Evolutionary conservation across 2,329 filamentous ascomycete species (phyloP).

Genomic region (Pochonia chlamydosporia): DNA sequence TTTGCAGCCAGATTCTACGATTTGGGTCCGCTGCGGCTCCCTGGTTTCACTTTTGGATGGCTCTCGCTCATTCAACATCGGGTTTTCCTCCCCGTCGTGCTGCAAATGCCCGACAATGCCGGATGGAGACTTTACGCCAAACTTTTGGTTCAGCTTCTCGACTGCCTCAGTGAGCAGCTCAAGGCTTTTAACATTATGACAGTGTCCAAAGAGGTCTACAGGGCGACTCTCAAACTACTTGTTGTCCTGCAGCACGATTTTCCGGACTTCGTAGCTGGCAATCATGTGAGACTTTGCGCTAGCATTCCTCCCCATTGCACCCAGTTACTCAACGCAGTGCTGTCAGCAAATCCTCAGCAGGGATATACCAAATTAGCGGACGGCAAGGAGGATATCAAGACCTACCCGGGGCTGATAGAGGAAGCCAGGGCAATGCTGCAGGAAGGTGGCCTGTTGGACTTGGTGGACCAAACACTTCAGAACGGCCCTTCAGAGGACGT

Average conservation of each 20-base stretch:
- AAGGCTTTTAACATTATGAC: slow-evolving; percentile 65
- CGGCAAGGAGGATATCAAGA: slow-evolving; percentile 66
- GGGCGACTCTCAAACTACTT: slow-evolving; percentile 75
- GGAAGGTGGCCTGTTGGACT: slow-evolving; percentile 48
- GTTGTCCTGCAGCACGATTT: slow-evolving; percentile 89
- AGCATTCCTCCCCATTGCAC: slow-evolving; percentile 77
- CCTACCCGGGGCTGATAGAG: slow-evolving; percentile 58
- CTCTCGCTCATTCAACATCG: slow-evolving; percentile 76
- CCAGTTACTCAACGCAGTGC: slow-evolving; percentile 82
- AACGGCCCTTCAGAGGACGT: slow-evolving; percentile 64
- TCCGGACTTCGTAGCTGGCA: slow-evolving; percentile 84
- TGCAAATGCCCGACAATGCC: slow-evolving; percentile 58
- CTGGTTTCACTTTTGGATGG: slow-evolving; percentile 84
- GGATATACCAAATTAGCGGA: slow-evolving; percentile 60
- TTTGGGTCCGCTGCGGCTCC: slow-evolving; percentile 70
- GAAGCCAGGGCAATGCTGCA: slow-evolving; percentile 54
- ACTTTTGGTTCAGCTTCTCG: slow-evolving; percentile 66
- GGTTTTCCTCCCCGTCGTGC: slow-evolving; percentile 72
- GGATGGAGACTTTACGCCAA: slow-evolving; percentile 75
- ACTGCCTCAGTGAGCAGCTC: slow-evolving; percentile 72
- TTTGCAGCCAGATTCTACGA: slow-evolving; percentile 67
- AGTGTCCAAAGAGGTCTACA: slow-evolving; percentile 76
- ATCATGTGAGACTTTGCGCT: slow-evolving; percentile 76
- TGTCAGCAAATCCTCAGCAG: slow-evolving; percentile 73
- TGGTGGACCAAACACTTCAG: slow-evolving; percentile 54